Conservation (phyloP, 352 stramenopile species). For the Phytophthora foliorum region DNA sequence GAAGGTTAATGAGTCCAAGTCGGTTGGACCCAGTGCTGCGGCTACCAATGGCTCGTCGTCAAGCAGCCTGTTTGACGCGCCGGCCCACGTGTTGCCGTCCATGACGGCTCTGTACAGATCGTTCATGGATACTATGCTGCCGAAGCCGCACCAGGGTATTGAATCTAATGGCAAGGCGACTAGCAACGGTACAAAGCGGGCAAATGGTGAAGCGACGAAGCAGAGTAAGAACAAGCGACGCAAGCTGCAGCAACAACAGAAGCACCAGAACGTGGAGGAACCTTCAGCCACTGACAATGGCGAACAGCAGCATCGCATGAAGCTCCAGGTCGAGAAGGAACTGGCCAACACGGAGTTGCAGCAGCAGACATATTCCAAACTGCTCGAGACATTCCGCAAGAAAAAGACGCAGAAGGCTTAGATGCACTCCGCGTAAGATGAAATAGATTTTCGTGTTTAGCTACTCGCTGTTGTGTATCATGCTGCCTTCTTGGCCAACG, state of each 20-base stretch:
- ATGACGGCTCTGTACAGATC: slow-evolving; percentile 86
- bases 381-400: slow-evolving; percentile 74
- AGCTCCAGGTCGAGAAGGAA: slow-evolving; percentile 76
- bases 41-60: slow-evolving; percentile 25
- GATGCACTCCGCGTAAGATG: slow-evolving; percentile 9
- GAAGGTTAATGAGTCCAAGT: slow-evolving; percentile 28
- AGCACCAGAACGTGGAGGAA: slow-evolving; percentile 21
- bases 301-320: slow-evolving; percentile 68
- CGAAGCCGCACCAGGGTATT: slow-evolving; percentile 55
- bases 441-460: slow-evolving; percentile 54
- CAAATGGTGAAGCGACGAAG: slow-evolving; percentile 21
- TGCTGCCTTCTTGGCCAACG: too few relatives aligned
- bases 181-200: slow-evolving; percentile 4
- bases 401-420: slow-evolving; percentile 40
- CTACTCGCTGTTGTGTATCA: background rate
- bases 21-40: slow-evolving; percentile 28
- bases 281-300: slow-evolving; percentile 32
- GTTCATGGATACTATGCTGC: slow-evolving; percentile 91
- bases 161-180: slow-evolving; percentile 25
- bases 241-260: slow-evolving; percentile 54
- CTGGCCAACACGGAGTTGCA: slow-evolving; percentile 61
- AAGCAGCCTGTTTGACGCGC: slow-evolving; percentile 77
- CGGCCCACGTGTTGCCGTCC: slow-evolving; percentile 83
- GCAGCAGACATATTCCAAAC: slow-evolving; percentile 77
- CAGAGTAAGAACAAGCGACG: slow-evolving; percentile 77